Percentiles rank a stretch among this genome's conserved stretches.
phyloP scores from a whole-genome alignment of 2,329 filamentous ascomycete species.

The Beauveria varroae region DNA sequence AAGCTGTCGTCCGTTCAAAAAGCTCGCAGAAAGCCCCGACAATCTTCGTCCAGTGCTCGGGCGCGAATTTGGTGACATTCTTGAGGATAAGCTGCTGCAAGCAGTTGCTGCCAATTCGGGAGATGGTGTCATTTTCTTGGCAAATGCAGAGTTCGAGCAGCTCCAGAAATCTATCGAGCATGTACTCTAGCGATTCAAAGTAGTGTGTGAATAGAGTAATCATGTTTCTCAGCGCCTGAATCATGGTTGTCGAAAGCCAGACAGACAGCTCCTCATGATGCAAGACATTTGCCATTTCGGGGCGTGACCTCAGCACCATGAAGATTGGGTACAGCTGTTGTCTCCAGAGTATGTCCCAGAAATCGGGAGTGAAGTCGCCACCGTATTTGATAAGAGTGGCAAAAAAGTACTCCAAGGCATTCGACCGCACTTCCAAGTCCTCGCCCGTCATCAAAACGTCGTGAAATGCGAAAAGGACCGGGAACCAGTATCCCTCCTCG shows the following conservation, averaged over 20 bases:
- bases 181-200: slow-evolving; percentile 91
- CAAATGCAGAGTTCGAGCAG: slow-evolving; percentile 93
- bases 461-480: slow-evolving; percentile 95
- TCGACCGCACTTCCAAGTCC: slow-evolving; percentile 88
- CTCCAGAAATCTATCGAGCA: slow-evolving; percentile 96
- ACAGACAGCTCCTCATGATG: slow-evolving; percentile 97
- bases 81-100: slow-evolving; percentile 93
- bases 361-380: slow-evolving; percentile 82
- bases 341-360: slow-evolving; percentile 98
- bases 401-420: slow-evolving; percentile 92
- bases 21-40: slow-evolving; percentile 93
- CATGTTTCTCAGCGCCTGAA: slow-evolving; percentile 95
- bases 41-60: slow-evolving; percentile 87
- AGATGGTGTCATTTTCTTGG: slow-evolving; percentile 98
- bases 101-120: slow-evolving; percentile 95
- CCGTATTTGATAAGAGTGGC: slow-evolving; percentile 87
- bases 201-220: slow-evolving; percentile 98
- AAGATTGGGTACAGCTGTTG: slow-evolving; percentile 98
- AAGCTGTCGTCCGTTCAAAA: slow-evolving; percentile 89
- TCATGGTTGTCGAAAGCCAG: slow-evolving; percentile 99
- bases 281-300: slow-evolving; percentile 89
- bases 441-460: slow-evolving; percentile 99
- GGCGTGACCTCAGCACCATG: slow-evolving; percentile 91
- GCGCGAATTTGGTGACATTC: slow-evolving; percentile 86
- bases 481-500: slow-evolving; percentile 98